Evolutionary conservation across 352 stramenopile species (phyloP).

Genomic region (Globisporangium alternatum): DNA sequence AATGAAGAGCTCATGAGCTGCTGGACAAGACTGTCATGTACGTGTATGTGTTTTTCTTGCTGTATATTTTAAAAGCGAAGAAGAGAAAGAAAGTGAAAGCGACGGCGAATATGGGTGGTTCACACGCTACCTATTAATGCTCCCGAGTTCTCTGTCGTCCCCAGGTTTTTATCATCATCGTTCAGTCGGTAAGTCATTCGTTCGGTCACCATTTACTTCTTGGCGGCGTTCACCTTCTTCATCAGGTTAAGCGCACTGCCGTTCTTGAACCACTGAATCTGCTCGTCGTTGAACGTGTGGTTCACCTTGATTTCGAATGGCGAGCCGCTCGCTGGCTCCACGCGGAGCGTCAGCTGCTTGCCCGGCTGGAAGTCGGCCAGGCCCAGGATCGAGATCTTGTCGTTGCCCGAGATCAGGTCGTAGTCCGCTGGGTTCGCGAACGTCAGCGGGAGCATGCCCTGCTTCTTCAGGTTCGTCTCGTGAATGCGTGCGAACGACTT

Average conservation of each 20-base stretch:
- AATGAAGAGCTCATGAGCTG: neutral
- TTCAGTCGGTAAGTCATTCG: neutral
- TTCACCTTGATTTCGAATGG: constrained; percentile 90
- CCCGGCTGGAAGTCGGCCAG: constrained; percentile 81
- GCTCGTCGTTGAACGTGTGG: constrained; percentile 94
- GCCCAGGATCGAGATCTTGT: constrained; percentile 90
- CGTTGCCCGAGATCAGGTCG: constrained; percentile 89
- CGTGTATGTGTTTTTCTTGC: constrained; percentile 22
- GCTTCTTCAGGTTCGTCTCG: constrained; percentile 96
- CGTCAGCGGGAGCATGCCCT: constrained; percentile 92
- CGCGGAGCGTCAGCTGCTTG: constrained; percentile 83
- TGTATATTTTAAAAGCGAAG: constrained; percentile 39
- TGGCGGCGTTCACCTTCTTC: constrained; percentile 85
- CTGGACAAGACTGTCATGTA: neutral
- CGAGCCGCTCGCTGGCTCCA: constrained; percentile 62
- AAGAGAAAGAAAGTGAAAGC: constrained; percentile 17
- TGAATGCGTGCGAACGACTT: constrained; percentile 95
- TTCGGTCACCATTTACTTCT: constrained; percentile 13
- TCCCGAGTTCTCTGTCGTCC: constrained; percentile 9
- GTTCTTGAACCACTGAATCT: constrained; percentile 95
- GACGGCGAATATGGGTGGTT: constrained; percentile 15
- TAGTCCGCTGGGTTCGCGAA: constrained; percentile 92
- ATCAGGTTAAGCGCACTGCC: constrained; percentile 93
- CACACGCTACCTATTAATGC: constrained; percentile 12
- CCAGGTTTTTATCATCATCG: neutral